Evolutionary conservation across 176 grass and related monocot genomes (phyloP).

Genomic region (Elymus sibiricus): DNA sequence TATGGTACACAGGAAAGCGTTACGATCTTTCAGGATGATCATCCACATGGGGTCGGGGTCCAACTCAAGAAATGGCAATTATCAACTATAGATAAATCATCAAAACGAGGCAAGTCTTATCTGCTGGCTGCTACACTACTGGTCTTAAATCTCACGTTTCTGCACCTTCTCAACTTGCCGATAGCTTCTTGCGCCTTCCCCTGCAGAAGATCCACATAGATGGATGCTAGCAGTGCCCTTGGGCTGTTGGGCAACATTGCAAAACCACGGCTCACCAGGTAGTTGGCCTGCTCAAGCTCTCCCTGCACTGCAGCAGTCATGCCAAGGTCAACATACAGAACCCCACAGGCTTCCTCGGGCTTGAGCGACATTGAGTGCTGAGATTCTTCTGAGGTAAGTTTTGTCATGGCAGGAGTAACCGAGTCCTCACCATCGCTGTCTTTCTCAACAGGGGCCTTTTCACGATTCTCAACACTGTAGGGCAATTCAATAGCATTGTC

Average conservation of each 20-base stretch:
- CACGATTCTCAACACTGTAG: conserved; percentile 60
- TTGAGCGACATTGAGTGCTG: conserved; percentile 35
- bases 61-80: conserved; percentile 44
- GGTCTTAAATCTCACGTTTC: conserved; percentile 61
- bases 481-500: conserved; percentile 56
- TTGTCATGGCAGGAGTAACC: conserved; percentile 31
- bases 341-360: conserved; percentile 59
- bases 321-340: conserved; percentile 73
- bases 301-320: conserved; percentile 68
- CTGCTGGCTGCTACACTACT: conserved; percentile 47
- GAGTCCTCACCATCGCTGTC: conserved; percentile 64
- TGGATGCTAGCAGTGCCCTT: conserved; percentile 61
- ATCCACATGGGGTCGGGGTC: conserved; percentile 38
- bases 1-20: conserved; percentile 50
- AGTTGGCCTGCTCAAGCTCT: conserved; percentile 59
- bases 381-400: conserved; percentile 45
- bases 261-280: conserved; percentile 55
- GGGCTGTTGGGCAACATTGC: conserved; percentile 54
- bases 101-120: conserved; percentile 18
- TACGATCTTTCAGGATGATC: conserved; percentile 32
- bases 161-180: conserved; percentile 71
- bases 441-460: conserved; percentile 63
- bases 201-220: conserved; percentile 85
- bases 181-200: conserved; percentile 68
- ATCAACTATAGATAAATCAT: conserved; percentile 53